Evolutionary conservation across 2,329 filamentous ascomycete genomes (phyloP).

Genomic region (Fusarium sp.): DNA sequence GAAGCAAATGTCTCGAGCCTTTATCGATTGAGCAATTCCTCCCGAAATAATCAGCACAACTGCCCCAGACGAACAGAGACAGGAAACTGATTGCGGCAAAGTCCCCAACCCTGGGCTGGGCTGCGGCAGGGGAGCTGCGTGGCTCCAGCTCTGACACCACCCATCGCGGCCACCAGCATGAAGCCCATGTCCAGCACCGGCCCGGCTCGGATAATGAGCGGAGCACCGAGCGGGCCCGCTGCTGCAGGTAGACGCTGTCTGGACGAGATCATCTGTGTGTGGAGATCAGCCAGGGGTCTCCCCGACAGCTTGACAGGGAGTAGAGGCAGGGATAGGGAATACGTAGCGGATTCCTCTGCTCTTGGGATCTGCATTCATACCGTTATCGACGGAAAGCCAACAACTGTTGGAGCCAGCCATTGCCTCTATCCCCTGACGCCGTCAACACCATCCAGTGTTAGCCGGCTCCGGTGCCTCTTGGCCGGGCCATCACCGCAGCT

Average conservation of each 20-base stretch:
- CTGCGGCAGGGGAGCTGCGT: conserved; percentile 22
- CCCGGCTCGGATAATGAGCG: conserved; percentile 45
- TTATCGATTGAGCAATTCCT: conserved; percentile 27
- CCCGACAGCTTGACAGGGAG: conserved; percentile 29
- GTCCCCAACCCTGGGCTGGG: conserved; percentile 14
- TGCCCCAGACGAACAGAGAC: conserved; percentile 17
- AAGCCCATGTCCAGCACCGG: conserved; percentile 33
- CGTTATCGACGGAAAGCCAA: conserved; percentile 18
- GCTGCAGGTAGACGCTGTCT: conserved; percentile 22
- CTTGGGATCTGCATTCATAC: conserved; percentile 26
- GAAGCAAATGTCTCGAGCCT: conserved; percentile 19
- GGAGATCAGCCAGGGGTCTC: conserved; percentile 24
- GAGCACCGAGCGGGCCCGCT: conserved; percentile 39
- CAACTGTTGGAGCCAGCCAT: conserved; percentile 16
- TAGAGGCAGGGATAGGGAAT: conserved; percentile 13
- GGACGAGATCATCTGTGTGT: conserved; percentile 11
- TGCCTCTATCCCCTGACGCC: conserved; percentile 17
- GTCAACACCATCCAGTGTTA: conserved; percentile 14
- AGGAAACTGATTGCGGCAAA: conserved; percentile 34
- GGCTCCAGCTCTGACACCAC: conserved; percentile 33
- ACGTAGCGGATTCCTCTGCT: conserved; percentile 27
- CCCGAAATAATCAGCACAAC: conserved; percentile 18
- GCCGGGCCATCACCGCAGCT: conserved; percentile 10
- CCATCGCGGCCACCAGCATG: conserved; percentile 22
- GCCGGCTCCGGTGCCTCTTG: conserved; percentile 10